Percentiles rank a stretch among this genome's conserved stretches.
Evolutionary conservation across 768 basidiomycete species (phyloP).

Genomic region (Cyclocybe aegerita): DNA sequence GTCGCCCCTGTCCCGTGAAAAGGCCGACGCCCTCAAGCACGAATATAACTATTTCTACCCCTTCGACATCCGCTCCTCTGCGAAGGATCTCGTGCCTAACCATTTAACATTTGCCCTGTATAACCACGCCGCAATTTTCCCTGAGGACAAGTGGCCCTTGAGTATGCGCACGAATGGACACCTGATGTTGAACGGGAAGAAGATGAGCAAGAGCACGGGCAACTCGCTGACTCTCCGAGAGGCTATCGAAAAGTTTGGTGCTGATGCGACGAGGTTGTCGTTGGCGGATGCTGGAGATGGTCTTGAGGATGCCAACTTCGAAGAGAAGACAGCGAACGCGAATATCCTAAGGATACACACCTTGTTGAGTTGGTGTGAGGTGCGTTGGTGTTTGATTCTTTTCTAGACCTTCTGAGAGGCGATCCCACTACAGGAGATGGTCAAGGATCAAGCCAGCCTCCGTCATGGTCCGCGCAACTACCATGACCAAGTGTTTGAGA

Average conservation of each 20-base stretch:
- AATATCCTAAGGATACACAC: slow-evolving; percentile 94
- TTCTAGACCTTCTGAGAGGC: neutral
- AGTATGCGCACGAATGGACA: slow-evolving; percentile 97
- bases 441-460: slow-evolving; percentile 66
- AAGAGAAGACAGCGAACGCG: slow-evolving; percentile 97
- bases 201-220: slow-evolving; percentile 98
- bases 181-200: slow-evolving; percentile 95
- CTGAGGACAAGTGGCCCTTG: slow-evolving; percentile 84
- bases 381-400: slow-evolving; percentile 22
- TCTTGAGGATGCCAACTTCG: slow-evolving; percentile 98
- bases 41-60: slow-evolving; percentile 98
- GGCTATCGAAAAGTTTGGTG: slow-evolving; percentile 91
- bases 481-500: slow-evolving; percentile 88
- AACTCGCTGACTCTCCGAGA: slow-evolving; percentile 92
- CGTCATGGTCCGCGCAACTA: slow-evolving; percentile 76
- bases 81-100: slow-evolving; percentile 95
- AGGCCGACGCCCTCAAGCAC: slow-evolving; percentile 81
- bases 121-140: slow-evolving; percentile 94
- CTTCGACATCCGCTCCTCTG: slow-evolving; percentile 96
- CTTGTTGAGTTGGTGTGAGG: slow-evolving; percentile 89
- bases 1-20: slow-evolving; percentile 68
- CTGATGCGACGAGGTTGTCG: slow-evolving; percentile 88
- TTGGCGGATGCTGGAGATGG: slow-evolving; percentile 98
- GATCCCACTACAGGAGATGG: slow-evolving; percentile 61
- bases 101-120: slow-evolving; percentile 94